These are phyloP conservation scores for Tothia fuscella DNA, from an alignment of 2,329 filamentous ascomycete genomes.

Conservation along the genomic window DNA sequence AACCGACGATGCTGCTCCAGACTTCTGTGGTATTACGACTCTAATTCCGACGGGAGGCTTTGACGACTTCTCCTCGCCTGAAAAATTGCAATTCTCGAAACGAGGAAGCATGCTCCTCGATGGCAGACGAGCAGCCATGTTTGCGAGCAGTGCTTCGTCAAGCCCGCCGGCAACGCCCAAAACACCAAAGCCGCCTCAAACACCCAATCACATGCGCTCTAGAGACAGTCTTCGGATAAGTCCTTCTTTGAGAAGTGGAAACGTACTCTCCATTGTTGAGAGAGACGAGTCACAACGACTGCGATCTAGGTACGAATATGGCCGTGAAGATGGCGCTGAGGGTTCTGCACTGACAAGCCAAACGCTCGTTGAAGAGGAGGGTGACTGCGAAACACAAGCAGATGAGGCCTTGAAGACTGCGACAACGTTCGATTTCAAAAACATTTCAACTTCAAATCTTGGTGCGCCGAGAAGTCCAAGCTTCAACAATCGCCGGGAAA, in stretches of 20 bases:
- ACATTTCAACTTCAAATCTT: not conserved
- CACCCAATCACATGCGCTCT: constrained; percentile 1
- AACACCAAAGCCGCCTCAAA: not conserved
- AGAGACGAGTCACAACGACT: constrained; percentile 51
- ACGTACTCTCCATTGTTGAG: constrained; percentile 51
- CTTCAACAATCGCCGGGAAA: constrained; percentile 16
- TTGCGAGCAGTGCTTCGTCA: not conserved
- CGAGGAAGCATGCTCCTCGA: constrained; percentile 47
- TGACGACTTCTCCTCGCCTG: constrained; percentile 38
- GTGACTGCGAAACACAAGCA: constrained; percentile 4
- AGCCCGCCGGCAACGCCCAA: constrained; percentile 12
- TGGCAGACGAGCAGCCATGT: constrained; percentile 19
- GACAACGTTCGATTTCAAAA: not conserved
- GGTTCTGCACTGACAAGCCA: constrained; percentile 16
- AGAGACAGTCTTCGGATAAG: not conserved
- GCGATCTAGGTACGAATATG: constrained; percentile 51
- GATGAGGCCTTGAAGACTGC: not conserved
- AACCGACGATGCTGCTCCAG: too few species aligned
- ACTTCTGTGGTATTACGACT: constrained; percentile 40
- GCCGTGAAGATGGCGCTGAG: constrained; percentile 42
- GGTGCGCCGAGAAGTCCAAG: constrained; percentile 15
- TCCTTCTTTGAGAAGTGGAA: too few species aligned
- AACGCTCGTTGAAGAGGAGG: constrained; percentile 11
- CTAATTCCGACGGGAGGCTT: constrained; percentile 43
- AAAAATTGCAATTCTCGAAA: constrained; percentile 46